phyloP scores from a whole-genome alignment of 495 filamentous ascomycete genomes.

The Penicillium goetzii region DNA sequence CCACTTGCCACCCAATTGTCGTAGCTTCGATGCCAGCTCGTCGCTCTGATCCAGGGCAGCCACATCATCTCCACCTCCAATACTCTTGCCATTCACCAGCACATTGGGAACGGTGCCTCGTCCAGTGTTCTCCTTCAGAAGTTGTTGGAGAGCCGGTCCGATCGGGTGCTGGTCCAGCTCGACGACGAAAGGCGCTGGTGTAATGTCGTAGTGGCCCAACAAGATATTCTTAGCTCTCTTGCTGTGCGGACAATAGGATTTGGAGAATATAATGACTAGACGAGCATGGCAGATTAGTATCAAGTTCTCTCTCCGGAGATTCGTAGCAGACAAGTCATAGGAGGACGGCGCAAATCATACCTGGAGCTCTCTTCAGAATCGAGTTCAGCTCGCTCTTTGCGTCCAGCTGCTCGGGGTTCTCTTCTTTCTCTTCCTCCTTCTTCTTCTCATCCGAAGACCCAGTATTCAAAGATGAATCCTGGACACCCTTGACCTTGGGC shows the following conservation, averaged over 20 bases:
- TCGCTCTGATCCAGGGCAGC: constrained; percentile 70
- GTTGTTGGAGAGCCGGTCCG: constrained; percentile 69
- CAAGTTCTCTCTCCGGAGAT: not conserved
- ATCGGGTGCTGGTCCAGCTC: constrained; percentile 85
- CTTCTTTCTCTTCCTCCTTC: constrained; percentile 27
- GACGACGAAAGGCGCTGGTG: constrained; percentile 82
- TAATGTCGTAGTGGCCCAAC: constrained; percentile 78
- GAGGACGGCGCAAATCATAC: constrained; percentile 50
- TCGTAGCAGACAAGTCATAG: not conserved
- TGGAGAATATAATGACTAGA: constrained; percentile 91
- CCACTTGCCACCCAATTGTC: constrained; percentile 71
- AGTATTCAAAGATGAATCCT: constrained; percentile 8
- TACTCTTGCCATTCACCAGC: constrained; percentile 81
- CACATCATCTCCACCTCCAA: constrained; percentile 90
- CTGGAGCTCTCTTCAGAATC: constrained; percentile 80
- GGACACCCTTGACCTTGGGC: constrained; percentile 42
- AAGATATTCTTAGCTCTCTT: constrained; percentile 81
- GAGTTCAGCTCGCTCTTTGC: constrained; percentile 64
- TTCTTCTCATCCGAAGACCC: constrained; percentile 21
- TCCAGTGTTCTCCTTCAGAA: constrained; percentile 71
- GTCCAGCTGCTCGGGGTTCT: constrained; percentile 35
- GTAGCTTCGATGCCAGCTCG: constrained; percentile 71
- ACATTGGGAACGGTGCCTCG: constrained; percentile 90
- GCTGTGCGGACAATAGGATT: constrained; percentile 87
- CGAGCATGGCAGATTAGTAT: constrained; percentile 24